Base-by-base conservation (phyloP, 805 yeast genomes). In the Blastobotrys robertii region DNA sequence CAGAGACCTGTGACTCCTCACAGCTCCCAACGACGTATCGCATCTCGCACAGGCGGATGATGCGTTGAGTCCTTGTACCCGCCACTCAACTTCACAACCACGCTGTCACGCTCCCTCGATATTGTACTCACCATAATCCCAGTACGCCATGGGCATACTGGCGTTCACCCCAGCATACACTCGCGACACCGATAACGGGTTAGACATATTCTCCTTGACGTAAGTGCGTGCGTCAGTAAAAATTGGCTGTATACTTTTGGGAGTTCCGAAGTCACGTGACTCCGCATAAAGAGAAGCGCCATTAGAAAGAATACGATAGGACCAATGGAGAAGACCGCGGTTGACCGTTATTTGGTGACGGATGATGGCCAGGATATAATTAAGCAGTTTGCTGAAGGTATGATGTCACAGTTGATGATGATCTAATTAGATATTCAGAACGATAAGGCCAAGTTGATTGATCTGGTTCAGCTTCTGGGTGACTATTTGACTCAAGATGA, bases 151-250 rank as follows among this genome's bases (percentile, higher is more conserved):
- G 30, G 94, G 88, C 63, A 84, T 81, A 39, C 73, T 65, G 34
- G 74, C 73, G 56, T 87, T 81, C 30, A 80, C 94, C 63, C 86
- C 84, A 12, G 86, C 74, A 56, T 85, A 87, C 10, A 88, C 95
- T 52, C 79, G 72, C 0, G 96, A 74, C 3, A 79, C 73, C 13
- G 44, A 42, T 19, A 19, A 19, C 25, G 25, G 25, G 25, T 6
- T 19, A 19, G 25, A 19, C 25, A 19, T 19, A 19, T 19, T 19
- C 25, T 19, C 25, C 25, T 19, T 19, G 25, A 19, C 25, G 25
- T 19, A 19, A 19, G 25, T 19, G 25, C 25, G 25, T 19, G 25
- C 25, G 25, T 19, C 25, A 19, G 25, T 19, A 19, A 19, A 19
- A 19, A 19, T 19, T 19, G 25, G 25, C 25, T 19, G 25, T 19